Evolutionary conservation across 805 yeast species (phyloP), one percentile per base, ranked within the genome.

Genomic region (Candida sonorensis): DNA sequence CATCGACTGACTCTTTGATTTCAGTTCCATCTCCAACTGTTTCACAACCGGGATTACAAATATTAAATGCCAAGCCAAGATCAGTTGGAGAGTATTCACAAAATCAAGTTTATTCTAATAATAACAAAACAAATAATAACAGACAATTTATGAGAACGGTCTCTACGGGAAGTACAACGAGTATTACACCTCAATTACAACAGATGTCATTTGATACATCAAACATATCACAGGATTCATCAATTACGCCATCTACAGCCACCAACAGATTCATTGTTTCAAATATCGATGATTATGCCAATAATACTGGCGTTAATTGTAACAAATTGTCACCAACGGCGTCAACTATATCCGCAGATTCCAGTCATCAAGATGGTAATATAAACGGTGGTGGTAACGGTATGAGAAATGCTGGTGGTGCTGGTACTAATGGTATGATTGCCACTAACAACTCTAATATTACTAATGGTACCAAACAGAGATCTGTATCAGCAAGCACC

Each of bases 301-400:
- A n/a, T 23, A 23, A 23, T 23, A 12, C 5, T 13, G 6, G 6
- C 16, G 13, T 19, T 14, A 30, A 22, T 12, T 18, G 21, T 7
- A n/a, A n/a, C n/a, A n/a, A n/a, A n/a, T n/a, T n/a, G n/a, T 17
- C 19, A 7, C 23, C 32, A 4, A 27, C 32, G 18, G 18, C 32
- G 13, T 44, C 45, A n/a, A 46, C 45, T 11, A 42, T 47, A n/a
- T 44, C 46, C 10, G 41, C 49, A 15, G 37, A 32, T 26, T 44
- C 48, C 3, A 25, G 26, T 12, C 38, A 40, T 12, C 40, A 36
- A 7, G 29, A 18, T 17, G 13, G 13, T 4, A 13, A n/a, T n/a
- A n/a, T n/a, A n/a, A n/a, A n/a, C n/a, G n/a, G n/a, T n/a, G n/a
- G n/a, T n/a, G n/a, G n/a, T n/a, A n/a, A n/a, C n/a, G n/a, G n/a